Percentiles rank a stretch among this genome's conserved stretches.
phyloP scores from a whole-genome alignment of 2,329 filamentous ascomycete species.

The Waltergamsia citrina region DNA sequence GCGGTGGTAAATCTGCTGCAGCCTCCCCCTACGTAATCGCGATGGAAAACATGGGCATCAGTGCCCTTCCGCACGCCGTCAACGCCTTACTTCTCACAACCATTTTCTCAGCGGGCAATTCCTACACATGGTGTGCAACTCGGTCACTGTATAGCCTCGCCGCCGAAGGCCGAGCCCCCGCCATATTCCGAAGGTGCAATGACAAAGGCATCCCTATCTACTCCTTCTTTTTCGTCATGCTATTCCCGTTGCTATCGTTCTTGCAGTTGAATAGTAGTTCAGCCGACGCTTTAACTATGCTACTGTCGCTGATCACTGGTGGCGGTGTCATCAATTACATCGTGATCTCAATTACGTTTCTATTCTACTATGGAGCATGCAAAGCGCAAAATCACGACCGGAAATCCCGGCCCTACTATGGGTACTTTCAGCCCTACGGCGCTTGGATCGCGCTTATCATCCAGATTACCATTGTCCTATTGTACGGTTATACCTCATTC shows the following conservation, averaged over 20 bases:
- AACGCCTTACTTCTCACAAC: slow-evolving; percentile 40
- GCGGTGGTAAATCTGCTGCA: slow-evolving; percentile 30
- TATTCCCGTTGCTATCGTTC: slow-evolving; percentile 43
- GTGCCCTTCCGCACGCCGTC: slow-evolving; percentile 44
- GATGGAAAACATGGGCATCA: slow-evolving; percentile 42
- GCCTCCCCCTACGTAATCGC: slow-evolving; percentile 49
- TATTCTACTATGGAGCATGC: slow-evolving; percentile 40
- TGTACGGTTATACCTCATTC: slow-evolving; percentile 19
- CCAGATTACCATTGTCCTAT: background rate
- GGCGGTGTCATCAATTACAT: slow-evolving; percentile 54
- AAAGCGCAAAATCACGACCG: slow-evolving; percentile 43
- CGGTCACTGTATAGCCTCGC: slow-evolving; percentile 41
- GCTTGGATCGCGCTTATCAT: slow-evolving; percentile 28
- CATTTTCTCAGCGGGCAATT: slow-evolving; percentile 37
- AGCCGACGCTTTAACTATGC: slow-evolving; percentile 39
- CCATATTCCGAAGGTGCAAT: slow-evolving; percentile 47
- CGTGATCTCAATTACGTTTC: slow-evolving; percentile 36
- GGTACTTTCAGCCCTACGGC: slow-evolving; percentile 48
- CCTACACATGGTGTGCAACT: slow-evolving; percentile 40
- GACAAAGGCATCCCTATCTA: slow-evolving; percentile 52
- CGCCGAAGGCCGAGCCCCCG: slow-evolving; percentile 35
- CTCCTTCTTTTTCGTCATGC: slow-evolving; percentile 42
- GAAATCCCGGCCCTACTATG: slow-evolving; percentile 43
- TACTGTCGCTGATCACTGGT: slow-evolving; percentile 46
- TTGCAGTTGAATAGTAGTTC: slow-evolving; percentile 39